Evolutionary conservation across 2,329 filamentous ascomycete genomes (phyloP), one percentile per base, ranked within the genome.

Genomic region (Penicillium brevicompactum): DNA sequence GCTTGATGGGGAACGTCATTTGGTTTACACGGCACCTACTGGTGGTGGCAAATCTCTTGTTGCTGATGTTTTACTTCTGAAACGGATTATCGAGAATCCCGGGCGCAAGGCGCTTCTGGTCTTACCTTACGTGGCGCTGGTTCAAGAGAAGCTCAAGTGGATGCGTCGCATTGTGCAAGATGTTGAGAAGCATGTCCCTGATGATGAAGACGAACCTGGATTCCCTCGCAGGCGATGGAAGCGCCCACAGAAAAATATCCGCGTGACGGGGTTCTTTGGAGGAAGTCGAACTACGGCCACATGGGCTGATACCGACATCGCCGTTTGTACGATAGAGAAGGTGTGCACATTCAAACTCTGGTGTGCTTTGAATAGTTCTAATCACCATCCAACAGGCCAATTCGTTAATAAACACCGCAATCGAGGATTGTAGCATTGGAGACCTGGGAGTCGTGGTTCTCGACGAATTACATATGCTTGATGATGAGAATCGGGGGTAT

Each of bases 401-500:
- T 65, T 82, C 86, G 10, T 79, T 92, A 38, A 80, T 91, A 27
- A 92, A 92, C 63, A 77, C 82, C 21, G 87, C 88, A 13, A 89
- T 92, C 60, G 86, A 89, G 58, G 87, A 92, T 59, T 85, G 83
- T 66, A 84, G 80, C 3, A 82, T 91, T 56, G 76, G 80, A n/a
- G 80, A 85, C 18, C 75, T 92, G 42, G 84, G 82, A 45, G 78
- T 86, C 10, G 83, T 91, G 16, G 87, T 92, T 13, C 77, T 92
- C 32, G 89, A 92, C 64, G 89, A 92, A 68, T 75, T 92, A n/a
- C 89, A 92, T 68, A 91, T 92, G 88, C 80, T 92, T 43, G 87
- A 91, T 63, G 89, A 92, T 67, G 87, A 88, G 58, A 83, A 87
- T 61, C 84, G 89, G 11, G 89, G 89, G 4, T 92, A 92, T 67